These are phyloP conservation scores for Phytophthora idaei DNA, from an alignment of 352 stramenopile genomes.

Conservation along the genomic window DNA sequence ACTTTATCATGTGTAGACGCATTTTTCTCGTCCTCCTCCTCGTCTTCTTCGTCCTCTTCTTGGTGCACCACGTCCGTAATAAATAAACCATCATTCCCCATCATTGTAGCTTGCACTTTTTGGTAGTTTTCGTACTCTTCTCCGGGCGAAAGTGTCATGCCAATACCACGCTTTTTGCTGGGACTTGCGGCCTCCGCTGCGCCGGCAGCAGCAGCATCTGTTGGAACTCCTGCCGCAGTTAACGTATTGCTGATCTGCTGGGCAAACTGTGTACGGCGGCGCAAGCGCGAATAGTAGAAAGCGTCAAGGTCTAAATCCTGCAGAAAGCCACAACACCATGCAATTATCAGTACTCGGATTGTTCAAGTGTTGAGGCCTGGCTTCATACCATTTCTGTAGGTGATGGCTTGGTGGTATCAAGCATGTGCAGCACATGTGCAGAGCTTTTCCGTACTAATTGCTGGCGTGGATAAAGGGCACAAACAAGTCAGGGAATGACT, in stretches of 20 bases:
- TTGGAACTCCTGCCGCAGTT: slow-evolving; percentile 30
- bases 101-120: slow-evolving; percentile 54
- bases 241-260: slow-evolving; percentile 61
- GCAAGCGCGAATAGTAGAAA: slow-evolving; percentile 60
- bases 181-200: slow-evolving; percentile 35
- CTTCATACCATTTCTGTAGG: slow-evolving; percentile 24
- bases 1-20: slow-evolving; percentile 1
- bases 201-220: slow-evolving; percentile 28
- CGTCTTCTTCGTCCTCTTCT: slow-evolving; percentile 29
- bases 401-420: slow-evolving; percentile 21
- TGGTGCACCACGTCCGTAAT: slow-evolving; percentile 23
- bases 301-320: slow-evolving; percentile 64
- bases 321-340: background rate
- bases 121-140: slow-evolving; percentile 79
- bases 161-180: slow-evolving; percentile 51
- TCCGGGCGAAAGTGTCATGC: slow-evolving; percentile 68
- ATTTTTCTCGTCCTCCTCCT: slow-evolving; percentile 3
- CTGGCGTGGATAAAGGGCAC: slow-evolving; percentile 1
- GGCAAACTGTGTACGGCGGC: slow-evolving; percentile 55
- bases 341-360: background rate
- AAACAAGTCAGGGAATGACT: background rate
- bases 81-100: slow-evolving; percentile 21
- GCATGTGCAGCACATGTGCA: slow-evolving; percentile 28
- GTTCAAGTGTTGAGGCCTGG: background rate
- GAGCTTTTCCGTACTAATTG: slow-evolving; percentile 35